Evolutionary conservation across 306 rosid genomes (phyloP).

Genomic region (Carpinus viminea): DNA sequence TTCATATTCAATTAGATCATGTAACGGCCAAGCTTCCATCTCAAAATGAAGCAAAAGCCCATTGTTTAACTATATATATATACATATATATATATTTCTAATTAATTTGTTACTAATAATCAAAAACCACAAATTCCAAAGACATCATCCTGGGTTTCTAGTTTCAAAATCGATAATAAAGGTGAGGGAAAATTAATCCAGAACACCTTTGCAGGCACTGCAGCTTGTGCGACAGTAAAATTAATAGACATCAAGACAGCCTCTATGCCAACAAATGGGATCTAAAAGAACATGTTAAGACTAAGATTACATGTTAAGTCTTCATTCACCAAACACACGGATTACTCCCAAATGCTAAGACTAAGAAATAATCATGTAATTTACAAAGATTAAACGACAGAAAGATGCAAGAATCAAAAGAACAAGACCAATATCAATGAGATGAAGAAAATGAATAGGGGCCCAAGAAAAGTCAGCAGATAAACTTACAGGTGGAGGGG

Average conservation of each 20-base stretch:
- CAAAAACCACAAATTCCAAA: neutral
- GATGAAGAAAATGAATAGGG: neutral
- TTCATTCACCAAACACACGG: too few species aligned
- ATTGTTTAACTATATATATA: neutral
- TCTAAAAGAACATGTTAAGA: neutral
- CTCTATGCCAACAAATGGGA: conserved; percentile 1
- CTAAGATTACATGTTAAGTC: too few species aligned
- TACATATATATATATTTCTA: neutral
- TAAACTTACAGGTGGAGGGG: neutral
- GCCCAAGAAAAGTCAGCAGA: neutral
- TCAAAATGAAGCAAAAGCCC: neutral
- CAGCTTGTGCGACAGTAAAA: neutral
- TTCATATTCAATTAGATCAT: neutral
- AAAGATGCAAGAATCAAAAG: neutral
- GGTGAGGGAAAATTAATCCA: neutral
- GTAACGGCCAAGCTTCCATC: neutral
- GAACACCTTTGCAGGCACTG: neutral
- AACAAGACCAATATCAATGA: neutral
- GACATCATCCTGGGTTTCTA: neutral
- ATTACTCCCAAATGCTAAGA: neutral
- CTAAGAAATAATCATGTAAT: neutral
- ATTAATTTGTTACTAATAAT: neutral
- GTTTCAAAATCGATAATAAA: neutral
- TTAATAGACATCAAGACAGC: neutral
- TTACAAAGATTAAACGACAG: neutral